Conservation (phyloP, 192 early-diverging fungal species). For the Dispira parvispora region DNA sequence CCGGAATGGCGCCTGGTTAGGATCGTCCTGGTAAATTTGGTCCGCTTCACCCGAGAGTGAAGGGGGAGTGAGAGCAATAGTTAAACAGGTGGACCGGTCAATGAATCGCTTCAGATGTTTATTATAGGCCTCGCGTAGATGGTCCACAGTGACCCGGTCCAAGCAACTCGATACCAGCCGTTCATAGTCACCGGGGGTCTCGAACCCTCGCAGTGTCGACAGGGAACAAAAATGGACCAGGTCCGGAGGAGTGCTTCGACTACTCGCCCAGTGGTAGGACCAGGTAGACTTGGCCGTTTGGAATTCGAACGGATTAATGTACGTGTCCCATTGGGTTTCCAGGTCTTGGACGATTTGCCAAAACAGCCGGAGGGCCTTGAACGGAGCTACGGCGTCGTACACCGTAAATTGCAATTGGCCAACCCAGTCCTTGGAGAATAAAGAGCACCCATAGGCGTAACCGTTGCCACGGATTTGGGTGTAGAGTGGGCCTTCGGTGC, state of each 20-base stretch:
- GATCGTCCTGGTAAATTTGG: background rate
- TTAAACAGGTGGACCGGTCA: background rate
- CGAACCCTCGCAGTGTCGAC: background rate
- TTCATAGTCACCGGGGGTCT: background rate
- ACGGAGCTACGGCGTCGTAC: constrained; percentile 16
- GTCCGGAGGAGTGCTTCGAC: background rate
- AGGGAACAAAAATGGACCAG: background rate
- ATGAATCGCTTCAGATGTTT: background rate
- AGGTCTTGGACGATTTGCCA: constrained; percentile 13
- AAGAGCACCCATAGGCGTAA: constrained; percentile 53
- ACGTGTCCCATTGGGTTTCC: constrained; percentile 16
- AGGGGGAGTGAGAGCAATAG: background rate
- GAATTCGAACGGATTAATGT: constrained; percentile 24
- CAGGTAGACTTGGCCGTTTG: constrained; percentile 2
- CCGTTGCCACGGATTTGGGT: constrained; percentile 55
- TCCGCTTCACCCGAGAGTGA: background rate
- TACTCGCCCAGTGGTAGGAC: background rate
- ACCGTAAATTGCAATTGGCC: constrained; percentile 26
- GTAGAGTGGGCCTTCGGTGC: constrained; percentile 61
- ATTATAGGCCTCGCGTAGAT: background rate
- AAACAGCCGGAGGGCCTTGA: constrained; percentile 17
- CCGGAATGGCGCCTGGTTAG: background rate
- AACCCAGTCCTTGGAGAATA: constrained; percentile 37
- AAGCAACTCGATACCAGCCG: background rate
- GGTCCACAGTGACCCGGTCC: background rate